Conservation (phyloP, 2,329 filamentous ascomycete genomes). For the Karstenula rhodostoma region DNA sequence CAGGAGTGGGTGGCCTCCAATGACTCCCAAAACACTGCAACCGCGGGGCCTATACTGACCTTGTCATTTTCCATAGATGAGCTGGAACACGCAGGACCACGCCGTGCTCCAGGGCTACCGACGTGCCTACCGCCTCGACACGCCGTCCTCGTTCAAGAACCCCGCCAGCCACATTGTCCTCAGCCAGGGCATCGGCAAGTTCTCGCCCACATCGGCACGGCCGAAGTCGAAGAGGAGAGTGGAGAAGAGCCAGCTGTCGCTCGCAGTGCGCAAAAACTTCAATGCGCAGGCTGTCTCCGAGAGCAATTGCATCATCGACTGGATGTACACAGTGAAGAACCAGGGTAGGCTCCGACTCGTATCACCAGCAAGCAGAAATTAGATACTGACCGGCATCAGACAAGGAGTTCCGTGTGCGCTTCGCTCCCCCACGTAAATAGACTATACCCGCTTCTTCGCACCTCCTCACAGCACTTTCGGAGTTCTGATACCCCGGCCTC, state of each 20-base stretch:
- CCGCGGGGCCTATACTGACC: conserved; percentile 25
- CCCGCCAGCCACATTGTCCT: conserved; percentile 60
- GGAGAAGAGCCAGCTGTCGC: conserved; percentile 75
- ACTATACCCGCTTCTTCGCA: conserved; percentile 21
- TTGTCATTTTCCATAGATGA: conserved; percentile 50
- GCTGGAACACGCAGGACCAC: conserved; percentile 74
- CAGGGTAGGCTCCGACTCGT: conserved; percentile 54
- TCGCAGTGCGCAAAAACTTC: conserved; percentile 81
- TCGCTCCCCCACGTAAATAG: conserved; percentile 49
- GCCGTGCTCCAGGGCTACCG: conserved; percentile 77
- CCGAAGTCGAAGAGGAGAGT: conserved; percentile 71
- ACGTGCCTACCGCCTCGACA: conserved; percentile 74
- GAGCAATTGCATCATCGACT: conserved; percentile 82
- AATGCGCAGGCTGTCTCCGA: conserved; percentile 81
- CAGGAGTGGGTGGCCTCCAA: conserved; percentile 40
- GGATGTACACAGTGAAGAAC: conserved; percentile 74
- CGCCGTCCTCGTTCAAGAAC: conserved; percentile 72
- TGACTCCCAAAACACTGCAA: conserved; percentile 10
- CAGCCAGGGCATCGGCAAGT: conserved; percentile 69
- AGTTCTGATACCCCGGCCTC: conserved; percentile 46
- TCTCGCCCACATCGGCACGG: conserved; percentile 79
- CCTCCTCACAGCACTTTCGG: conserved; percentile 36
- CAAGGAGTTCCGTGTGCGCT: conserved; percentile 57
- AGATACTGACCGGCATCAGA: conserved; percentile 42
- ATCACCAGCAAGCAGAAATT: neutral